These are phyloP conservation scores for Suhomyces kilbournensis DNA, from an alignment of 805 yeast genomes.

Conservation along the genomic window DNA sequence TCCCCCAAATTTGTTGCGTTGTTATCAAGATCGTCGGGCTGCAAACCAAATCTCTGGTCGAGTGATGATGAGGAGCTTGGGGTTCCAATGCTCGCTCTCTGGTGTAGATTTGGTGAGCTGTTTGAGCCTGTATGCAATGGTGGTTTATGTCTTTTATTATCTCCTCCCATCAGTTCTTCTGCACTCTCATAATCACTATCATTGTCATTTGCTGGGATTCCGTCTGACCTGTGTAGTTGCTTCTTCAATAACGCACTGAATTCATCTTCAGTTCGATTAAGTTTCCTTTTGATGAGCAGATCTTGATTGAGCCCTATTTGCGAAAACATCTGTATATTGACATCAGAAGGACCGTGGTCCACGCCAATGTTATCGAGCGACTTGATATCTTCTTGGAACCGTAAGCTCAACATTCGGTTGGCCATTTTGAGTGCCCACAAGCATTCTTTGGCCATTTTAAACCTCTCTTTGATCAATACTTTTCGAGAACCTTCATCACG, in stretches of 20 bases:
- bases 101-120: background rate
- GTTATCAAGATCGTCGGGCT: background rate
- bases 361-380: conserved; percentile 42
- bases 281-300: conserved; percentile 1
- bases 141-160: background rate
- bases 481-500: conserved; percentile 26
- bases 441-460: conserved; percentile 57
- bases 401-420: conserved; percentile 48
- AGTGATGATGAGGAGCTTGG: conserved; percentile 7
- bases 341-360: conserved; percentile 52
- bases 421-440: conserved; percentile 60
- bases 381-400: conserved; percentile 40
- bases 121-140: background rate
- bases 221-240: conserved; percentile 13
- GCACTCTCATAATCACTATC: conserved; percentile 3
- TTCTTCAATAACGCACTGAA: conserved; percentile 18
- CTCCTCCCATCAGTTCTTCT: background rate
- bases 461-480: conserved; percentile 29
- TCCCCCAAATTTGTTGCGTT: background rate
- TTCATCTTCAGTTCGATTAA: conserved; percentile 12
- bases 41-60: background rate
- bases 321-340: conserved; percentile 46
- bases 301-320: conserved; percentile 39
- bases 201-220: background rate
- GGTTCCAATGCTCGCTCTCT: background rate